phyloP scores from a whole-genome alignment of 2,329 filamentous ascomycete species.

The Colletotrichum horii region DNA sequence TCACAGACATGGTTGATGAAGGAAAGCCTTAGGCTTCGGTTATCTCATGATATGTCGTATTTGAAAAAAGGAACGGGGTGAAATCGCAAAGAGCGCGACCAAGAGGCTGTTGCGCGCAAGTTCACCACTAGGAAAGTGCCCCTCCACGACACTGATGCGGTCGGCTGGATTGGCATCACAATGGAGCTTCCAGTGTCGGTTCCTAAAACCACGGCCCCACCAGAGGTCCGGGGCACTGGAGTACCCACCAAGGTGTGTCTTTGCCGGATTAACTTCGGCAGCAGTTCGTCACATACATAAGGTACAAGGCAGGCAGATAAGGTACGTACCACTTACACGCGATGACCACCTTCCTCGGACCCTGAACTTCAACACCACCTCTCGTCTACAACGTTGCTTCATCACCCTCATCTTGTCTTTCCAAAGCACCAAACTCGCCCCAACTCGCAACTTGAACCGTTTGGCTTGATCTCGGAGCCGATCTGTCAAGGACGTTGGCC shows the following conservation, averaged over 20 bases:
- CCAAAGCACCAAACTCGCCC: background rate
- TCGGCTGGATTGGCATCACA: background rate
- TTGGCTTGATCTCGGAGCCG: background rate
- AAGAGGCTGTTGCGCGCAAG: background rate
- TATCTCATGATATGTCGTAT: slow-evolving; percentile 20
- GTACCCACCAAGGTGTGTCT: background rate
- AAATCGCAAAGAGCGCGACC: background rate
- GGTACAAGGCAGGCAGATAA: background rate
- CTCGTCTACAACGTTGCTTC: background rate
- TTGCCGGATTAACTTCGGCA: slow-evolving; percentile 6
- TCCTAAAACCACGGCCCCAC: slow-evolving; percentile 18
- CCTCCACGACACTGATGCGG: slow-evolving; percentile 14
- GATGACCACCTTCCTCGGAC: background rate
- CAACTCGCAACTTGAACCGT: background rate
- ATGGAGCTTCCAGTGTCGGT: slow-evolving; percentile 5
- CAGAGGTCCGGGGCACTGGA: slow-evolving; percentile 8
- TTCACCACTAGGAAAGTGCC: slow-evolving; percentile 1
- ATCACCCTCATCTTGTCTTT: background rate
- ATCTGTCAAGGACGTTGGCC: background rate
- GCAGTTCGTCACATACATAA: background rate
- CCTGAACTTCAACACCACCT: background rate
- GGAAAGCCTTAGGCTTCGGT: background rate
- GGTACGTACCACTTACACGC: slow-evolving; percentile 4
- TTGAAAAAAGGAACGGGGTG: background rate
- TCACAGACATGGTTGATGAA: slow-evolving; percentile 57